Conservation (phyloP, 169 alveolate genomes). For the Toxoplasma gondii region DNA sequence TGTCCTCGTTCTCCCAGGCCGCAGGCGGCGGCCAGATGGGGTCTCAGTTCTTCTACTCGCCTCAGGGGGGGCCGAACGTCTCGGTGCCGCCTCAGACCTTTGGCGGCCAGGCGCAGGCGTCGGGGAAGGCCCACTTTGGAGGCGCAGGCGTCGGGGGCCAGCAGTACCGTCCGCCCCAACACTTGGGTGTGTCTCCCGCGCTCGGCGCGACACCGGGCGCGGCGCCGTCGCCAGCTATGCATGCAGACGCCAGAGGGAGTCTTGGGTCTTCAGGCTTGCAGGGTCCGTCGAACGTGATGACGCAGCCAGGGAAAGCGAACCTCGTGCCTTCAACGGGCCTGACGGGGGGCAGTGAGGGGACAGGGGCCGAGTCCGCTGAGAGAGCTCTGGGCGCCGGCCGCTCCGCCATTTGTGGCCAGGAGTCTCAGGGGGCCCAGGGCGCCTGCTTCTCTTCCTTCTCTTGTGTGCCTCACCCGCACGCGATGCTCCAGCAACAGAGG, state of each 20-base stretch:
- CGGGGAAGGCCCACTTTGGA: not conserved
- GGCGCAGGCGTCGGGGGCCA: not conserved
- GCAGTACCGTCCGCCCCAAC: not conserved
- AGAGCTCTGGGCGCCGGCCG: not conserved
- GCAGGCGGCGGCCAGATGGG: not conserved
- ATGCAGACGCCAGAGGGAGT: not conserved
- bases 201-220: not conserved
- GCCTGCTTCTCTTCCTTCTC: not conserved
- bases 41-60: not conserved
- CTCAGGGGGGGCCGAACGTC: not conserved
- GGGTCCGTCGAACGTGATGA: not conserved
- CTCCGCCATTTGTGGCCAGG: not conserved
- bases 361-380: not conserved
- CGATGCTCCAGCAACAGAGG: slow-evolving; percentile 15
- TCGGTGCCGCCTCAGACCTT: not conserved
- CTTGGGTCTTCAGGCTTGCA: not conserved
- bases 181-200: not conserved
- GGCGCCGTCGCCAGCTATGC: not conserved
- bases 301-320: not conserved
- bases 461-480: not conserved
- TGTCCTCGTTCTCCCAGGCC: not conserved
- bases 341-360: not conserved
- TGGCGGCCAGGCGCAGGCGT: not conserved
- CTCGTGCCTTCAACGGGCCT: not conserved
- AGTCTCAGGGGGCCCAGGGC: too few relatives aligned